Conservation (phyloP, 768 basidiomycete species). For the Trametes sanguinea region DNA sequence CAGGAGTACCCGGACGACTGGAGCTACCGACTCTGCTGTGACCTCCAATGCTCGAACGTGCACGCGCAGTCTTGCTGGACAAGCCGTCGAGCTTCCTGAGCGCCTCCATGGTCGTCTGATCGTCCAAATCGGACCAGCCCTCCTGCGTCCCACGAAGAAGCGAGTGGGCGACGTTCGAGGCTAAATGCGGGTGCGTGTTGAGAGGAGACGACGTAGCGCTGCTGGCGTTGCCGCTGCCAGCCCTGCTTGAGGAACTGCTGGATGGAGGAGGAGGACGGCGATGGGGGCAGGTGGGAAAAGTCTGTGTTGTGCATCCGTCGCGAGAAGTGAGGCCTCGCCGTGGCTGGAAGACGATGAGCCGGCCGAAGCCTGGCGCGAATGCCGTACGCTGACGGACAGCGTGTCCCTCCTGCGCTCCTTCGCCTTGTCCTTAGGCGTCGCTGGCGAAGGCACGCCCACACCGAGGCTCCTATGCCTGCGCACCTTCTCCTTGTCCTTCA, state of each 20-base stretch:
- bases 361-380: conserved; percentile 67
- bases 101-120: conserved; percentile 87
- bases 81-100: conserved; percentile 92
- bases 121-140: conserved; percentile 86
- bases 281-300: conserved; percentile 89
- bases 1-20: conserved; percentile 70
- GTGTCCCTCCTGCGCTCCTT: conserved; percentile 44
- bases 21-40: conserved; percentile 50
- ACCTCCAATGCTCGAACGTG: conserved; percentile 68
- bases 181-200: conserved; percentile 45
- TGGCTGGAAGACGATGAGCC: conserved; percentile 68
- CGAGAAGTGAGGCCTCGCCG: conserved; percentile 46
- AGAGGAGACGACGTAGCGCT: conserved; percentile 40
- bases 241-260: conserved; percentile 75
- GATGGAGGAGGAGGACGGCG: conserved; percentile 87
- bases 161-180: conserved; percentile 80
- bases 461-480: conserved; percentile 78
- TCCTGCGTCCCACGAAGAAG: conserved; percentile 85
- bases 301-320: conserved; percentile 73
- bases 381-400: conserved; percentile 37
- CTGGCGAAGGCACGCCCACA: conserved; percentile 45
- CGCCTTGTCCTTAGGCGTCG: conserved; percentile 43
- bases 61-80: conserved; percentile 70
- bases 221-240: conserved; percentile 36
- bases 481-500: conserved; percentile 48